Evolutionary conservation across 1,284 basidiomycete genomes (phyloP).

Genomic region (Sporisorium sorghi): DNA sequence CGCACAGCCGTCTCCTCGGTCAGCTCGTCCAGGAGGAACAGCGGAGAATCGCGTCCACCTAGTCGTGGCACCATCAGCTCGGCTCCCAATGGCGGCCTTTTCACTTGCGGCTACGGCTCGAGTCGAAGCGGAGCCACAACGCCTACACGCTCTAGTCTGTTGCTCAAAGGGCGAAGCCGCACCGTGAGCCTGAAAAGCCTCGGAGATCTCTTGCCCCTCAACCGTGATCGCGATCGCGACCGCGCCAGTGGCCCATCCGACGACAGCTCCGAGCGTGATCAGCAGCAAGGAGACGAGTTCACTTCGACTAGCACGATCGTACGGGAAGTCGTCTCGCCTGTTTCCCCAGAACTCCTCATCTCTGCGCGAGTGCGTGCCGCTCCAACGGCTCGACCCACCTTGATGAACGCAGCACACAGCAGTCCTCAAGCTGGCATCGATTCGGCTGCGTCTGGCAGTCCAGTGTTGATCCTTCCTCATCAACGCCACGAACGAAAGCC

Average conservation of each 20-base stretch:
- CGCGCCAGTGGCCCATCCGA: neutral
- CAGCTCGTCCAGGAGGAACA: constrained; percentile 31
- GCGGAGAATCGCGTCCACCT: constrained; percentile 26
- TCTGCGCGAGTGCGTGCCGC: constrained; percentile 35
- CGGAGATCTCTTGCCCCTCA: constrained; percentile 24
- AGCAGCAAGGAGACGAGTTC: constrained; percentile 6
- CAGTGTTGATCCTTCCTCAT: constrained; percentile 28
- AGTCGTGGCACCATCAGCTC: constrained; percentile 31
- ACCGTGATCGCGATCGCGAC: constrained; percentile 32
- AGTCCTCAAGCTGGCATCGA: constrained; percentile 37
- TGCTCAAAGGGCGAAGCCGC: constrained; percentile 25
- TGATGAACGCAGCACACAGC: constrained; percentile 38
- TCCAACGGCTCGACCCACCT: constrained; percentile 14
- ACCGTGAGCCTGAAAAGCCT: constrained; percentile 35
- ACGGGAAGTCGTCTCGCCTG: constrained; percentile 34
- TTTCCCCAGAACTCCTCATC: constrained; percentile 41
- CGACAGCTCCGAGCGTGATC: constrained; percentile 2
- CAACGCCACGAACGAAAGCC: constrained; percentile 19
- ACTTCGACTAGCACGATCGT: neutral
- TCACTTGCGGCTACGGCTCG: constrained; percentile 40
- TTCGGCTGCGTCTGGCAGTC: constrained; percentile 15
- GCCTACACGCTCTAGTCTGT: constrained; percentile 19
- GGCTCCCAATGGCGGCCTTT: constrained; percentile 43
- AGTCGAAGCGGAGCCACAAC: constrained; percentile 37
- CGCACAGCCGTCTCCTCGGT: constrained; percentile 18